phyloP scores from a whole-genome alignment of 306 rosid genomes.

The Casuarina equisetifolia region DNA sequence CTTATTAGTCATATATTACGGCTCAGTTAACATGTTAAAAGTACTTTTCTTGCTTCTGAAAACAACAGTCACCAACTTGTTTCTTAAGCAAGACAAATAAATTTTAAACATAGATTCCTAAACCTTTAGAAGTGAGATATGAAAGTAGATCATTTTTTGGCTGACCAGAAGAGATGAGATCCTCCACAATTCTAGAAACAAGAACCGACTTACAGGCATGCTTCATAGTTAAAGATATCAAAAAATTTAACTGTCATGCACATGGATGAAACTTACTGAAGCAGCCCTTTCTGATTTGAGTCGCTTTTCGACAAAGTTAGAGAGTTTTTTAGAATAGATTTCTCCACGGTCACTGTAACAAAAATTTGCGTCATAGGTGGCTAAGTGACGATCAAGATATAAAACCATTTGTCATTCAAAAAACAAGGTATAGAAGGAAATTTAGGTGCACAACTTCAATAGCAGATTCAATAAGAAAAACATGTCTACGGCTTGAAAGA shows the following conservation, averaged over 20 bases:
- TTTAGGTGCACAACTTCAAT: not conserved
- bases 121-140: not conserved
- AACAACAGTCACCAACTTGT: not conserved
- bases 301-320: conserved; percentile 87
- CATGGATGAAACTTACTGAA: conserved; percentile 66
- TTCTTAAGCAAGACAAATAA: not conserved
- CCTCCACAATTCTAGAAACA: not conserved
- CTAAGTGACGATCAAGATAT: conserved; percentile 18
- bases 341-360: conserved; percentile 78
- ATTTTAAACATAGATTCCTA: not conserved
- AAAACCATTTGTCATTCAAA: conserved; percentile 1
- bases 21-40: not conserved
- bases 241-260: conserved; percentile 23
- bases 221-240: conserved; percentile 18
- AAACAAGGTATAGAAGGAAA: conserved; percentile 2
- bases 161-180: not conserved
- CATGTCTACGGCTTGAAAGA: not conserved
- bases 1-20: not conserved
- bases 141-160: not conserved
- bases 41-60: not conserved
- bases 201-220: conserved; percentile 15
- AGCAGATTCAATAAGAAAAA: not conserved
- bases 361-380: conserved; percentile 24
- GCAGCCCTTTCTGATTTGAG: conserved; percentile 97
- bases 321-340: conserved; percentile 81